Base-by-base conservation (phyloP, 345 rosid species). In the Acer negundo region DNA sequence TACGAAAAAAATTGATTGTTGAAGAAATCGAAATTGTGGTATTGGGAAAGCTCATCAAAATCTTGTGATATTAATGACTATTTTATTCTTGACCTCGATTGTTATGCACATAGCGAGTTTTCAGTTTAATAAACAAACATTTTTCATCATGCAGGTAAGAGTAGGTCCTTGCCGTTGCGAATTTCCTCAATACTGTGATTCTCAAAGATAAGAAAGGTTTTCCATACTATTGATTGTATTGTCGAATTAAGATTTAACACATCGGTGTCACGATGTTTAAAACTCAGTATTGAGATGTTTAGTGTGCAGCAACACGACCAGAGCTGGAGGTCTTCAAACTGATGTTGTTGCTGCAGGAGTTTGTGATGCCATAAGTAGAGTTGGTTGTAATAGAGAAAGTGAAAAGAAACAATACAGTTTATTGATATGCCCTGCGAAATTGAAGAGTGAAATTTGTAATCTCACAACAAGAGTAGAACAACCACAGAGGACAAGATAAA, bases 131-230 rank as follows among this genome's bases (percentile, higher is more conserved):
- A 1, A 23, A 22, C 51, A 31, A 35, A 61, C 2, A 56, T 35
- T 19, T 23, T 17, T 72, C 31, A 58, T 24, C 28, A 70, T 84
- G 84, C 91, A 93, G 99, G 98, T 93, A 49, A 87, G 90, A 70
- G 79, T 77, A 68, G 87, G 90, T 73, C 90, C 90, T 68, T 95
- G 99, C 83, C 82, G 71, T 72, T 95, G 99, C 58, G 82, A 86
- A 74, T 95, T 87, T 82, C 88, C 94, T 24, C 90, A 89, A 26
- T 91, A 88, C 80, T 92, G 98, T 61, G 97, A 92, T 84, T 93
- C 97, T 69, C 91, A 83, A 70, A 68, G 83, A 53, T 80, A 42
- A 78, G 20, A 72, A 3, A 31, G 19, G 13, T 62, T 31, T 62
- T 65, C 47, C 35, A 20, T 72, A 31, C 38, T 31, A 31, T 4